phyloP scores from a whole-genome alignment of 768 basidiomycete species.

The Tulasnella sp. region DNA sequence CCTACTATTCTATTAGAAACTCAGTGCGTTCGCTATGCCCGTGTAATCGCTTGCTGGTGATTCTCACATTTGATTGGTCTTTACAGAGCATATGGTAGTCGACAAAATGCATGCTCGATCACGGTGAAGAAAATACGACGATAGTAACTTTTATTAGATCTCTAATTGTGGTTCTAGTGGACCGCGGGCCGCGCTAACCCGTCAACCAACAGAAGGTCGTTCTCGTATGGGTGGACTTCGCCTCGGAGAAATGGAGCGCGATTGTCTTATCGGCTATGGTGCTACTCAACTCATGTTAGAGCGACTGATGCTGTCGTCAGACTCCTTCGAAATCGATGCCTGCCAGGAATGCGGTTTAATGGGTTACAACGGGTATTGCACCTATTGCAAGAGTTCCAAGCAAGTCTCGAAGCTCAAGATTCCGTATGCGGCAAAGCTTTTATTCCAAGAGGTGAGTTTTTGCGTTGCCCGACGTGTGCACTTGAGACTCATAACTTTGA shows the following conservation, averaged over 20 bases:
- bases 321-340: conserved; percentile 95
- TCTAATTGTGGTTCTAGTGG: conserved; percentile 53
- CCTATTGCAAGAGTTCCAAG: conserved; percentile 97
- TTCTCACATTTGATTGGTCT: not conserved
- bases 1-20: conserved; percentile 57
- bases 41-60: not conserved
- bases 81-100: conserved; percentile 91
- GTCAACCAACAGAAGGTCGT: conserved; percentile 97
- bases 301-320: conserved; percentile 97
- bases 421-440: conserved; percentile 90
- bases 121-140: conserved; percentile 50
- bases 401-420: conserved; percentile 93
- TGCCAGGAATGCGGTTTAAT: conserved; percentile 92
- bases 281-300: conserved; percentile 95
- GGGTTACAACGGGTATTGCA: conserved; percentile 94
- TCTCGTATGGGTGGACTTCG: conserved; percentile 96
- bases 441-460: conserved; percentile 77
- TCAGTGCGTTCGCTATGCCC: conserved; percentile 58
- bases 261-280: conserved; percentile 96
- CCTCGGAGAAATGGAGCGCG: conserved; percentile 98
- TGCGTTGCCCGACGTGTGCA: not conserved
- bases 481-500: conserved; percentile 3
- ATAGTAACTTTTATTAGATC: not conserved
- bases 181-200: conserved; percentile 91
- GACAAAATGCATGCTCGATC: conserved; percentile 99